phyloP scores from a whole-genome alignment of 805 yeast species.

The Ogataea naganishii region DNA sequence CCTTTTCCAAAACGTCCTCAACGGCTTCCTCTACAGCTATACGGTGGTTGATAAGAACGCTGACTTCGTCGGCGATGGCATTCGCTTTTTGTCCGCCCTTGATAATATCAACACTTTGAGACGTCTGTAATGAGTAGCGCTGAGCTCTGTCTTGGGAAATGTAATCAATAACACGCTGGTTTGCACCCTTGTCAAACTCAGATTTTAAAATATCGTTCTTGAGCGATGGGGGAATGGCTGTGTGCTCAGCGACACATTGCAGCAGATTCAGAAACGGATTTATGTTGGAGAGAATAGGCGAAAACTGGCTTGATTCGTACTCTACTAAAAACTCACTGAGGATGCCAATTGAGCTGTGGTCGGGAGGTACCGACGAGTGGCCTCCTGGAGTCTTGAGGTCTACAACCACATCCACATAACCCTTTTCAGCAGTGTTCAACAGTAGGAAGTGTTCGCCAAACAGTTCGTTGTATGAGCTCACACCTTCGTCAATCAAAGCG shows the following conservation, averaged over 20 bases:
- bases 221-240: conserved; percentile 19
- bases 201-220: conserved; percentile 28
- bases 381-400: conserved; percentile 51
- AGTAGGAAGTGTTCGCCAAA: conserved; percentile 33
- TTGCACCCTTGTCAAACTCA: conserved; percentile 26
- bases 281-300: conserved; percentile 32
- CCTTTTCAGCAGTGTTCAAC: conserved; percentile 40
- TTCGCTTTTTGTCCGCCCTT: conserved; percentile 69
- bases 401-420: conserved; percentile 30
- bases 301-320: conserved; percentile 51
- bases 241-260: conserved; percentile 57
- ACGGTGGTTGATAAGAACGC: conserved; percentile 53
- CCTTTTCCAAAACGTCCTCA: conserved; percentile 30
- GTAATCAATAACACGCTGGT: conserved; percentile 18
- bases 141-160: conserved; percentile 5
- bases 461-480: conserved; percentile 20
- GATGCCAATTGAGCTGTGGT: conserved; percentile 73
- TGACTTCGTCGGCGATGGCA: conserved; percentile 62
- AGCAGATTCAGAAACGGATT: conserved; percentile 55
- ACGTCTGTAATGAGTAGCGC: conserved; percentile 42
- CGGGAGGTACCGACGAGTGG: conserved; percentile 51
- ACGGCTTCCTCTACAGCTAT: conserved; percentile 47
- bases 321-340: conserved; percentile 46
- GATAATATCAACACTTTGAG: conserved; percentile 62
- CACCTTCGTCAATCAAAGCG: conserved; percentile 52